phyloP scores from a whole-genome alignment of 2,329 filamentous ascomycete genomes.

The Sarocladium strictum region DNA sequence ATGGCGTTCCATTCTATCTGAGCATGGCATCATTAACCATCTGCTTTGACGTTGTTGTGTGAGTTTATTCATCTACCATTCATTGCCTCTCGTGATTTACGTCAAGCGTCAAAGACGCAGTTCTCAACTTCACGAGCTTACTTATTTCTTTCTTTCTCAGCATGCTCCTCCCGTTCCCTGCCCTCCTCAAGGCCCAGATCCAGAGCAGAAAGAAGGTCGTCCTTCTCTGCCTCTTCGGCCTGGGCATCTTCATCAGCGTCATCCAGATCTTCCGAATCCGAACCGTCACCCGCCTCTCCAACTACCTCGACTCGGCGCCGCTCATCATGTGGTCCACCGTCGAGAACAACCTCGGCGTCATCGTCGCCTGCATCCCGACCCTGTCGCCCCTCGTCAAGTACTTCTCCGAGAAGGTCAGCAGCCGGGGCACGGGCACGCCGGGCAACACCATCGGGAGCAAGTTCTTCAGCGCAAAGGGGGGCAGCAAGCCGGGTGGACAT shows the following conservation, averaged over 20 bases:
- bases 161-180: conserved; percentile 34
- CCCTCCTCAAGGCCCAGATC: conserved; percentile 30
- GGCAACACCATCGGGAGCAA: no score
- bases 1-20: no score
- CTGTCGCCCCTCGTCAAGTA: conserved; percentile 35
- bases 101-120: no score
- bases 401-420: conserved; percentile 24
- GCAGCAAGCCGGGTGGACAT: no score
- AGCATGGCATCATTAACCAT: no score
- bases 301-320: conserved; percentile 36
- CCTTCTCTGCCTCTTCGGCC: conserved; percentile 35
- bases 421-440: no score
- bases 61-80: no score
- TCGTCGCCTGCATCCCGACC: conserved; percentile 35
- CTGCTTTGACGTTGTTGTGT: no score
- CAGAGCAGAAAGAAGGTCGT: conserved; percentile 34
- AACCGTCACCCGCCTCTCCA: conserved; percentile 36
- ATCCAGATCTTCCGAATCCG: conserved; percentile 46
- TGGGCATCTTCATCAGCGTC: conserved; percentile 45
- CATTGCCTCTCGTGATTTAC: no score
- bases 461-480: no score
- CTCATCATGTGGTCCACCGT: conserved; percentile 39
- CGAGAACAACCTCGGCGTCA: conserved; percentile 38
- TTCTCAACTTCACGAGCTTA: no score
- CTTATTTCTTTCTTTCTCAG: no score